These are phyloP conservation scores for Tolypocladium inflatum DNA, from an alignment of 2,329 filamentous ascomycete genomes.

Conservation along the genomic window DNA sequence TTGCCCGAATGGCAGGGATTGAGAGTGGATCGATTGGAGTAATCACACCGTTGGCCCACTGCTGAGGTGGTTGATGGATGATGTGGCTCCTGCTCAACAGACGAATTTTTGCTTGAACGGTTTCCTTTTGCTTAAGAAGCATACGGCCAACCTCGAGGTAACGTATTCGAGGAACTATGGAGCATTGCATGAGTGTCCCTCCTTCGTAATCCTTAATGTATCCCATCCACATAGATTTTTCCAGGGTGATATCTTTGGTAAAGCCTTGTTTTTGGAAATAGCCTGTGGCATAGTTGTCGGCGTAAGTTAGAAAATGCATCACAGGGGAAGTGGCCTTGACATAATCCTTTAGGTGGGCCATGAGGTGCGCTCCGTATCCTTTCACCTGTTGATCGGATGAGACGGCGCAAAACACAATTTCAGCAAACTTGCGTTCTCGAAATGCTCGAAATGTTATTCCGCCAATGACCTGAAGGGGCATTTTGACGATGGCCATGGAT, in stretches of 20 bases:
- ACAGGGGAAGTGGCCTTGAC: slow-evolving; percentile 94
- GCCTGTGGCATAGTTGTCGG: slow-evolving; percentile 96
- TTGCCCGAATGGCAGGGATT: slow-evolving; percentile 80
- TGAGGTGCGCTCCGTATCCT: slow-evolving; percentile 93
- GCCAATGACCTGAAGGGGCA: slow-evolving; percentile 85
- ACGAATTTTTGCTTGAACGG: slow-evolving; percentile 87
- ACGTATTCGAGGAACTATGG: slow-evolving; percentile 88
- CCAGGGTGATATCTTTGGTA: slow-evolving; percentile 93
- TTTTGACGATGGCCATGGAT: slow-evolving; percentile 95
- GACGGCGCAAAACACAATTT: slow-evolving; percentile 98
- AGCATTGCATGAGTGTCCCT: slow-evolving; percentile 98
- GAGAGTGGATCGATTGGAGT: slow-evolving; percentile 72
- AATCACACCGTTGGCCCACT: slow-evolving; percentile 66
- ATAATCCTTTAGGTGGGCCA: slow-evolving; percentile 97
- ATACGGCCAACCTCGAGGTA: slow-evolving; percentile 90
- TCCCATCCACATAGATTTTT: slow-evolving; percentile 91
- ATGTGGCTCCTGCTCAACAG: slow-evolving; percentile 83
- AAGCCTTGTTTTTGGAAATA: slow-evolving; percentile 99
- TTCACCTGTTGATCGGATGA: slow-evolving; percentile 98
- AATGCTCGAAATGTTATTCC: slow-evolving; percentile 97
- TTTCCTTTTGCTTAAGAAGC: slow-evolving; percentile 95
- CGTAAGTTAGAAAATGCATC: slow-evolving; percentile 98
- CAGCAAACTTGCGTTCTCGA: slow-evolving; percentile 82
- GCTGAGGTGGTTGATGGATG: slow-evolving; percentile 72
- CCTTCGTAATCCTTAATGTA: slow-evolving; percentile 99